These are phyloP conservation scores for Heritiera littoralis DNA, from an alignment of 345 rosid genomes.

Conservation along the genomic window DNA sequence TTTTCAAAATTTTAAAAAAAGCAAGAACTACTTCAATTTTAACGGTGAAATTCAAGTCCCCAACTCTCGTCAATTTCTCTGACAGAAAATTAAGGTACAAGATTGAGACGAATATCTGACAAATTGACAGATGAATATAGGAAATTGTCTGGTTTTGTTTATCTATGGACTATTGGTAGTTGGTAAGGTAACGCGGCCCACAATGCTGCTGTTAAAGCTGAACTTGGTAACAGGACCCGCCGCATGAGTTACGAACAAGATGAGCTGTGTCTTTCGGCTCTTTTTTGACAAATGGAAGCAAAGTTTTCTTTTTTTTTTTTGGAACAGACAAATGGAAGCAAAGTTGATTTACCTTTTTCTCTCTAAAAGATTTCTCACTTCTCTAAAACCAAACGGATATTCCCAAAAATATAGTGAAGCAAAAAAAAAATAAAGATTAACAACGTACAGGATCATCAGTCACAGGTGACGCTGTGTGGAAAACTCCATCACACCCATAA, in stretches of 20 bases:
- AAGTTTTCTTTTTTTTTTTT: too few species aligned
- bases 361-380: too few species aligned
- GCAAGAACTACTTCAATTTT: too few species aligned
- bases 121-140: too few species aligned
- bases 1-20: too few species aligned
- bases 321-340: neutral
- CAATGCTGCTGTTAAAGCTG: too few species aligned
- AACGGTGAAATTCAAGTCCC: neutral
- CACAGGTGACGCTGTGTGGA: slow-evolving; percentile 94
- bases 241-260: too few species aligned
- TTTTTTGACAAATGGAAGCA: neutral
- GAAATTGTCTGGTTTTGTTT: neutral
- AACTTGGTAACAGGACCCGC: too few species aligned
- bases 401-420: neutral
- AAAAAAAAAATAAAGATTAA: neutral
- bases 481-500: slow-evolving; percentile 87
- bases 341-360: neutral
- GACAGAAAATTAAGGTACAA: neutral
- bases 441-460: slow-evolving; percentile 89
- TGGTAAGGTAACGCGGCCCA: neutral
- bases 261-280: slow-evolving; percentile 12
- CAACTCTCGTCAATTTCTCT: too few species aligned
- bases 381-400: slow-evolving; percentile 26
- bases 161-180: neutral
- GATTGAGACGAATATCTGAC: too few species aligned